Evolutionary conservation across 805 yeast genomes (phyloP), one percentile per base, ranked within the genome.

Genomic region (Sugiyamaella lignohabitans): DNA sequence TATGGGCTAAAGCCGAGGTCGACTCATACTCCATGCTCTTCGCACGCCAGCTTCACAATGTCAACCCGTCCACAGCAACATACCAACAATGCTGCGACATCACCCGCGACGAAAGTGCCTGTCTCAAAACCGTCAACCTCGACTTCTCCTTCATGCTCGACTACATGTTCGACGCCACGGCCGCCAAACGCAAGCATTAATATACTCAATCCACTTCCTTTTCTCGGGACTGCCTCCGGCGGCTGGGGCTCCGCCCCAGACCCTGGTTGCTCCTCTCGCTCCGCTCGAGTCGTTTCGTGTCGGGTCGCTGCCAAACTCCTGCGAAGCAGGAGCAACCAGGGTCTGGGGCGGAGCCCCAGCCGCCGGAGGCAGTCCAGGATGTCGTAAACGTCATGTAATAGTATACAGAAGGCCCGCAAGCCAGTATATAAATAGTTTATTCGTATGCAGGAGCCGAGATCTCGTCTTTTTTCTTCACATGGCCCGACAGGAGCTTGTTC

Each of bases 1-100:
- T 80, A 51, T 87, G 96, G 95, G 76, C 83, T 29, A 76, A 77
- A 47, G 73, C 73, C 10, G 83, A 81, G 60, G 75, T 85, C 27
- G 75, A 76, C 36, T 69, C 70, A 41, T 82, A 84, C 53, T 78
- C 79, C 24, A 66, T 69, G 16, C 64, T 80, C 4, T 75, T 88
- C 54, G 76, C 79, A 41, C 77, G 84, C 47, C 89, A 84, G 54
- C 65, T 89, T 21, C 70, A 78, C 40, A 86, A 83, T 19, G 77
- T 84, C 11, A 72, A 78, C 40, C 67, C 75, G 38, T 67, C 70
- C 5, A 73, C 81, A 8, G 66, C 73, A 5, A 68, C 74, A 6
- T 80, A 82, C 53, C 67, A 69, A 40, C 74, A 72, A 38, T 80
- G 87, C 47, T 69, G 82, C 2, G 66, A 72, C 37, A 70, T 77